Base-by-base conservation (phyloP, 768 basidiomycete genomes). In the Tephrocybe sp. region DNA sequence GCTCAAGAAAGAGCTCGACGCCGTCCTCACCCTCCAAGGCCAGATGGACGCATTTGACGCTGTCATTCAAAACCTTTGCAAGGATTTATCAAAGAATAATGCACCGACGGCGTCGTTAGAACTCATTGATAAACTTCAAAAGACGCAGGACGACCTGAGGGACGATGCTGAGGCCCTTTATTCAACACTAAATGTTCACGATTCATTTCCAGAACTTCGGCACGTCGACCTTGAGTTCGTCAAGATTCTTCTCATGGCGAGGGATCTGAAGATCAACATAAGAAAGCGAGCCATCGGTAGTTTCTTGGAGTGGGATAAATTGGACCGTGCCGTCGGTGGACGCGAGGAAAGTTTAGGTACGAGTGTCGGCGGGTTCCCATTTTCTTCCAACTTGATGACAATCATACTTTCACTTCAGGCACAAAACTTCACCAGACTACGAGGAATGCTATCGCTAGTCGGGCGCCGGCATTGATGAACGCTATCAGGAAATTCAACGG, bases 211-310 rank as follows among this genome's bases (percentile, higher is more conserved):
- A 0, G 68, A 67, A 19, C 66, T 75, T 3, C 22, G 53, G 13
- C 57, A 57, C 4, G 31, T 69, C 6, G 50, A 61, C 12, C 41
- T 64, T 4, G 57, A 66, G 3, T 70, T 70, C 47, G 58, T 71
- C 1, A 49, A 50, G 1, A 61, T 54, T 0, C 63, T 75, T 0
- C 47, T 74, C 1, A 57, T 70, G 48, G 67, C 64, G 3, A 58
- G 62, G 0, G 69, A 74, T 49, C 57, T 72, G 21, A 76, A 74
- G 48, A 69, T 71, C 18, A 71, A 67, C 44, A 69, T 73, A 6
- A 50, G 64, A 8, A 68, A 67, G 45, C 53, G 58, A 11, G 66
- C 64, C 1, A 61, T 71, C 9, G 60, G 62, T 0, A 62, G 61
- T 15, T 71, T 74, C 34, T 67, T 68, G 23, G 69, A 72, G 34